Percentiles rank a stretch among this genome's conserved stretches.
These are phyloP conservation scores for Paraphysoderma sedebokerense DNA, from an alignment of 371 early-diverging fungal species.

Conservation along the genomic window DNA sequence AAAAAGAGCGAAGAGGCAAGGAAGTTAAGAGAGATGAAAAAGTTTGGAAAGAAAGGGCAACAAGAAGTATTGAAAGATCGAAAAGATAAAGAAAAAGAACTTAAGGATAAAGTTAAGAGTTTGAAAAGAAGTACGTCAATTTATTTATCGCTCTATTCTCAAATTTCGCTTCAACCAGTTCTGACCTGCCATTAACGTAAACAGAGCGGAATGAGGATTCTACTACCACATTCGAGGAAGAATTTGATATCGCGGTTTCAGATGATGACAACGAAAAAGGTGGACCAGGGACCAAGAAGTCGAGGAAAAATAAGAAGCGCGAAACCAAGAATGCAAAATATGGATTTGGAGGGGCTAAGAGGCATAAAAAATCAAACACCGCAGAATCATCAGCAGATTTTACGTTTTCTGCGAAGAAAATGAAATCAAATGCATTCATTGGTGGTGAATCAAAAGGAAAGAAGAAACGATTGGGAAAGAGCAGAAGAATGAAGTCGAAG, in stretches of 20 bases:
- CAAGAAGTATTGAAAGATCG: conserved; percentile 65
- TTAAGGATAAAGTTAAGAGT: conserved; percentile 75
- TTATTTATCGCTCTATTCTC: background rate
- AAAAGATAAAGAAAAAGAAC: conserved; percentile 60
- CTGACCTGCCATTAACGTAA: conserved; percentile 4
- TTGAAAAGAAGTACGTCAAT: conserved; percentile 44
- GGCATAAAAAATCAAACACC: conserved; percentile 59
- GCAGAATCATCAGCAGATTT: conserved; percentile 48
- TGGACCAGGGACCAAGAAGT: conserved; percentile 5
- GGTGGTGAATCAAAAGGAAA: background rate
- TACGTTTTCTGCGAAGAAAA: background rate
- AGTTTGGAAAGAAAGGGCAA: conserved; percentile 95
- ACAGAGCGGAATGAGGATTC: conserved; percentile 34
- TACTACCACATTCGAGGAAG: conserved; percentile 40
- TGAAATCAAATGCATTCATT: no score
- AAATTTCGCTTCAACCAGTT: conserved; percentile 1
- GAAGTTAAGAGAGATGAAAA: conserved; percentile 69
- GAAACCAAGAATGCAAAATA: conserved; percentile 47
- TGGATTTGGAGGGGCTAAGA: conserved; percentile 78
- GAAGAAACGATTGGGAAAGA: background rate
- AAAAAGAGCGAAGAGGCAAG: conserved; percentile 72
- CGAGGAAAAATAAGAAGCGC: conserved; percentile 20
- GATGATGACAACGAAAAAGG: conserved; percentile 28
- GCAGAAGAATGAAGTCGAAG: no score
- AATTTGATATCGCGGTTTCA: conserved; percentile 68